Evolutionary conservation across 2,329 filamentous ascomycete genomes (phyloP).

Genomic region (Pseudogymnoascus sp.): DNA sequence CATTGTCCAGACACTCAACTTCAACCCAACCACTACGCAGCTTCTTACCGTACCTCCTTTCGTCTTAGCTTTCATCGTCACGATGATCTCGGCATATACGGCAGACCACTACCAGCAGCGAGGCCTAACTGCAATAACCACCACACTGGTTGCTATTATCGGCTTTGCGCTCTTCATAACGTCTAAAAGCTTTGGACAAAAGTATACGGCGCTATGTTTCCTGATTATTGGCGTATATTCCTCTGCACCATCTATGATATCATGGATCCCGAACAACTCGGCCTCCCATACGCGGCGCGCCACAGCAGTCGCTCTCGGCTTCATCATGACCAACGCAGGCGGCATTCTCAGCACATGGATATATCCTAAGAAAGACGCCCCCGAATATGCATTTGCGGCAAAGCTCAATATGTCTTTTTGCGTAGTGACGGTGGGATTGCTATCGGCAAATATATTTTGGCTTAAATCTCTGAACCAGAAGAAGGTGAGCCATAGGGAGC

Average conservation of each 20-base stretch:
- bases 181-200: slow-evolving; percentile 20
- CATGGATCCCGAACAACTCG: slow-evolving; percentile 6
- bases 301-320: slow-evolving; percentile 1
- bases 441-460: not conserved
- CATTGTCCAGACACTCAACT: slow-evolving; percentile 26
- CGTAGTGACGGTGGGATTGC: not conserved
- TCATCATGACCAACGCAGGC: slow-evolving; percentile 8
- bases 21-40: slow-evolving; percentile 22
- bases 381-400: not conserved
- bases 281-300: slow-evolving; percentile 4
- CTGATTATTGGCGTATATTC: slow-evolving; percentile 3
- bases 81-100: slow-evolving; percentile 22
- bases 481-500: slow-evolving; percentile 1
- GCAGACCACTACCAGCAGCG: slow-evolving; percentile 25
- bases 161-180: slow-evolving; percentile 32
- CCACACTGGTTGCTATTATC: slow-evolving; percentile 25
- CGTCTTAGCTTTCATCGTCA: slow-evolving; percentile 20
- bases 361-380: slow-evolving; percentile 4
- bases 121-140: slow-evolving; percentile 21
- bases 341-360: slow-evolving; percentile 9
- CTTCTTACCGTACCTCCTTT: slow-evolving; percentile 29
- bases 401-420: not conserved
- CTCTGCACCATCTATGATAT: not conserved
- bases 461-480: not conserved
- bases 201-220: slow-evolving; percentile 34